phyloP scores from a whole-genome alignment of 2,329 filamentous ascomycete species.

The Cordyceps fumosorosea region DNA sequence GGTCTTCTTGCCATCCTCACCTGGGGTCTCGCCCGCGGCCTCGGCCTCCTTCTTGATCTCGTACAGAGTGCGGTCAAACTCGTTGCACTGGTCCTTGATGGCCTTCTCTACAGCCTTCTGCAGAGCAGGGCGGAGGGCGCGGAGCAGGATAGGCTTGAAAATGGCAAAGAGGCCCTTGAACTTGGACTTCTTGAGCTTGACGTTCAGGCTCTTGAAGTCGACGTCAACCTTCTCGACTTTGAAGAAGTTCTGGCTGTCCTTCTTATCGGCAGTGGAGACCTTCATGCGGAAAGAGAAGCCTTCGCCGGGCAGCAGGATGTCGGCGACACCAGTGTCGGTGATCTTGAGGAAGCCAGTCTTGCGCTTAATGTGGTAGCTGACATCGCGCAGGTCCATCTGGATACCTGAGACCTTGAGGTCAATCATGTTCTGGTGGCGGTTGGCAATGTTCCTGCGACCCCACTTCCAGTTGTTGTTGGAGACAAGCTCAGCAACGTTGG shows the following conservation, averaged over 20 bases:
- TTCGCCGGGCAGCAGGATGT: conserved; percentile 78
- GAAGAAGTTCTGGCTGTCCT: conserved; percentile 78
- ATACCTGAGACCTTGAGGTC: conserved; percentile 83
- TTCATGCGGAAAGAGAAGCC: conserved; percentile 91
- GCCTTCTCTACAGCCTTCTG: conserved; percentile 85
- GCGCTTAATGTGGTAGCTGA: conserved; percentile 91
- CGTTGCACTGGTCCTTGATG: conserved; percentile 74
- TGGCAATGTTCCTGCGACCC: conserved; percentile 81
- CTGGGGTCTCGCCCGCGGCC: conserved; percentile 54
- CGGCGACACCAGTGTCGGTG: conserved; percentile 80
- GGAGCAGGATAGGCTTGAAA: conserved; percentile 82
- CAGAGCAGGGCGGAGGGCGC: conserved; percentile 73
- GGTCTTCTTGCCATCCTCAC: conserved; percentile 57
- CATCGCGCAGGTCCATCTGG: conserved; percentile 85
- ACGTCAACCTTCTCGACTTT: conserved; percentile 88
- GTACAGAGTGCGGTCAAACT: conserved; percentile 67
- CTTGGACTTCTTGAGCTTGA: conserved; percentile 91
- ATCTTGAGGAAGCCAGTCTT: conserved; percentile 89
- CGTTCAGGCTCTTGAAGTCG: conserved; percentile 70
- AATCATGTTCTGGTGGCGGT: conserved; percentile 72
- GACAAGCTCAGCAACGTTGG: conserved; percentile 80
- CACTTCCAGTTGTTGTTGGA: conserved; percentile 94
- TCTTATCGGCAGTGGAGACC: conserved; percentile 71
- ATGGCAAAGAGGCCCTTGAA: conserved; percentile 86
- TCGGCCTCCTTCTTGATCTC: conserved; percentile 79